Base-by-base conservation (phyloP, 148 eudicot genomes). In the Euryodendron excelsum region DNA sequence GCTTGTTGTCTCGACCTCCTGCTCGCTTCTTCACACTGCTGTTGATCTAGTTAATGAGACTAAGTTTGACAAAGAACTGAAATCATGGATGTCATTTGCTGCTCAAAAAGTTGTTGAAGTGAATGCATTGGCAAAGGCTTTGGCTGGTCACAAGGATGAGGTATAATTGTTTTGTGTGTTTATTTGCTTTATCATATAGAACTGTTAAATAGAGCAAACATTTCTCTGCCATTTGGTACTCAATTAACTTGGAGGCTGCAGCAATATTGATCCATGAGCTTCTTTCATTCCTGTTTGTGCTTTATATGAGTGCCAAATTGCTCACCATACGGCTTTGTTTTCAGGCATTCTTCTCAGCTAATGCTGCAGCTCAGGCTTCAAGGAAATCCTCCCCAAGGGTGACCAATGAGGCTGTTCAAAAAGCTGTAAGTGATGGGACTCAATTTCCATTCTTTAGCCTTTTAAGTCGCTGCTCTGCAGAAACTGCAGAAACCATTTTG, bases 11-110 rank as follows among this genome's bases (percentile, higher is more conserved):
- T 94, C 98, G 69, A 94, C 97, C 79, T 94, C 98, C n/a, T 90
- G 91, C 86, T 94, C 98, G 69, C 97, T 94, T 81, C 97, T 90
- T 74, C 98, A 94, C 93, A 90, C 98, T 28, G 92, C 98, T 82
- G 98, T 94, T 56, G 98, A 94, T 84, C 89, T 94, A 44, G 87
- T 89, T 3, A 94, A 94, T 44, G 98, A 94, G 89, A 82, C 97
- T 56, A 94, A 94, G 94, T 79, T 94, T 60, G 98, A 94, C 79
- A 69, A 84, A 31, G 98, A 94, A 81, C 88, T 94, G 76, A 94
- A 90, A 89, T 94, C 97, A 64, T 94, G 98, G 98, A 89, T 94
- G 41, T 97, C 98, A 74, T 94, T 94, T 86, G 97, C 98, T 80
- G 98, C 98, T 55, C 98, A 94, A 79, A 92, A 94, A 62, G 88